Base-by-base conservation (phyloP, 257 asterid genomes). In the Capsicum pubescens region DNA sequence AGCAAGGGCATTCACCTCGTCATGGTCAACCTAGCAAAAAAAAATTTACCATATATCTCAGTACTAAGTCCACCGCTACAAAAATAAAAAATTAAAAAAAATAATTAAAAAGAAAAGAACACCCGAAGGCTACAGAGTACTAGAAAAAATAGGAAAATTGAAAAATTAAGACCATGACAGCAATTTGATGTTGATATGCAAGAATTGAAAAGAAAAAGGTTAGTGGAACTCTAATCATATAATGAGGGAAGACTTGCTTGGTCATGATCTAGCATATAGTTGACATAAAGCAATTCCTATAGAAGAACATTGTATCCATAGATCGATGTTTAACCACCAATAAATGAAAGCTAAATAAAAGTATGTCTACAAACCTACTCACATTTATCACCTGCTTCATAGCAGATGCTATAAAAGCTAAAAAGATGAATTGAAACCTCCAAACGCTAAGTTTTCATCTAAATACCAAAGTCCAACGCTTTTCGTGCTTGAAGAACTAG, bases 21-120 rank as follows among this genome's bases (percentile, higher is more conserved):
- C n/a, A n/a, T 82, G 99, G 99, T 84, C 95, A 48, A 97, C 99
- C 98, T 97, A 98, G 80, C 98, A 88, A 89, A 68, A 97, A 97
- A 46, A 98, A 98, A 83, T 97, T 97, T 79, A 97, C 98, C 78
- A 83, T 66, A 87, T 48, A 56, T 87, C 84, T 52, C 63, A 76
- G 60, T 52, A 52, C 61, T 2, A 76, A 76, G 63, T 13, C 46
- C 21, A 4, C 8, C 1, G 21, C 2, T 7, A 52, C 0, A 17
- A n/a, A n/a, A n/a, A n/a, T n/a, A n/a, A n/a, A n/a, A n/a, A n/a
- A n/a, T n/a, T n/a, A n/a, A n/a, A n/a, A n/a, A n/a, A 76, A 8
- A 0, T n/a, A n/a, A n/a, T n/a, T n/a, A n/a, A n/a, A n/a, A n/a
- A n/a, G n/a, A 74, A 39, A 4, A 84, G 89, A 77, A 82, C 36